phyloP scores from a whole-genome alignment of 176 grass and related monocot species.

The Saccharum spontaneum region DNA sequence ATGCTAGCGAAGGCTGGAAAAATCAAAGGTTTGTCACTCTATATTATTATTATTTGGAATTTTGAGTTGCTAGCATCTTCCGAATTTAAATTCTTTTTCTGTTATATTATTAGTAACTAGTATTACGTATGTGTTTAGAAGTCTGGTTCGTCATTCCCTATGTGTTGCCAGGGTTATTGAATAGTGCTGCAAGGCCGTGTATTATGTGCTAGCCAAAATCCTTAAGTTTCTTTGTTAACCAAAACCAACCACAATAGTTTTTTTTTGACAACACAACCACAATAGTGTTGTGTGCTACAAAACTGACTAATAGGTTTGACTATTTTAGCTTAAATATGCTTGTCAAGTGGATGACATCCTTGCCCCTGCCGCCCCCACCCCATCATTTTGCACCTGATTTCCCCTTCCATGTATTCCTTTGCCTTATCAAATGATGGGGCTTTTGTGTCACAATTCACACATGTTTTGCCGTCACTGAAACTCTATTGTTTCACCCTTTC shows the following conservation, averaged over 20 bases:
- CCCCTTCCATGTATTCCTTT: background rate
- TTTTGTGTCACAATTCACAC: background rate
- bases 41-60: constrained; percentile 22
- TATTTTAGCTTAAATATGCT: constrained; percentile 2
- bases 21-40: constrained; percentile 57
- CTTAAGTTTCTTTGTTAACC: background rate
- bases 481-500: constrained; percentile 14
- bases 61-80: constrained; percentile 23
- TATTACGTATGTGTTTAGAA: background rate
- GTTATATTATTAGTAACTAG: background rate
- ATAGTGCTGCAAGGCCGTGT: background rate
- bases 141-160: background rate
- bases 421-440: background rate
- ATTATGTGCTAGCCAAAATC: constrained; percentile 12
- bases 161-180: background rate
- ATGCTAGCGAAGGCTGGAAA: constrained; percentile 88
- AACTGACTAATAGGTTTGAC: background rate
- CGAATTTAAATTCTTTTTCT: constrained; percentile 5
- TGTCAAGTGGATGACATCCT: constrained; percentile 5
- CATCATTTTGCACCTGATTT: background rate
- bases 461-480: background rate
- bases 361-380: background rate
- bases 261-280: too few species aligned
- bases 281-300: background rate
- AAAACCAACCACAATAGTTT: background rate